Percentiles rank a stretch among this genome's conserved stretches.
Conservation (phyloP, 768 basidiomycete species). For the Tephrocybe sp. region DNA sequence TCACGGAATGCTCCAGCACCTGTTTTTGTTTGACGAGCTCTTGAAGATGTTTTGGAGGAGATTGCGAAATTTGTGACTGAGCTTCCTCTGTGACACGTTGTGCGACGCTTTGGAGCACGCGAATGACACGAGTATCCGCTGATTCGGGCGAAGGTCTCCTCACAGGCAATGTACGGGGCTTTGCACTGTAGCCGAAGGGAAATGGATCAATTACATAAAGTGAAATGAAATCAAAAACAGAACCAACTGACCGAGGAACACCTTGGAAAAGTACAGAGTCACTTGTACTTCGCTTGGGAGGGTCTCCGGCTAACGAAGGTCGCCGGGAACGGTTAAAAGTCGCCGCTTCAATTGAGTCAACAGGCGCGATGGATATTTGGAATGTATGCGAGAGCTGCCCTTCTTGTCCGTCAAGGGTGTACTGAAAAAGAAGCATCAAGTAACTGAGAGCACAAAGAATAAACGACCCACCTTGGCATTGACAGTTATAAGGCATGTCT, state of each 20-base stretch:
- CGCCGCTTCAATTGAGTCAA: conserved; percentile 41
- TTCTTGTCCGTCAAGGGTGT: conserved; percentile 72
- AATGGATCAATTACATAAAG: background rate
- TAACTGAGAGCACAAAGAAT: background rate
- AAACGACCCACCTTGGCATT: conserved; percentile 63
- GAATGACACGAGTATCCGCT: conserved; percentile 72
- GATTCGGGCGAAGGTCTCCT: conserved; percentile 23
- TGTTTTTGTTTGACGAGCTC: conserved; percentile 81
- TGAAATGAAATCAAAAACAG: background rate
- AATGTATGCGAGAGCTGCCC: conserved; percentile 67
- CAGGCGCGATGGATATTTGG: conserved; percentile 71
- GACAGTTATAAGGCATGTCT: conserved; percentile 72
- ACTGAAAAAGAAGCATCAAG: conserved; percentile 38
- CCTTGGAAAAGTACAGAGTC: conserved; percentile 46
- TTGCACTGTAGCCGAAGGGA: conserved; percentile 20
- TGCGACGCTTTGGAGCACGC: conserved; percentile 74
- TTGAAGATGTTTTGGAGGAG: conserved; percentile 53
- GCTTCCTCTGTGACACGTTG: conserved; percentile 76
- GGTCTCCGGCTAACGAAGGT: conserved; percentile 40
- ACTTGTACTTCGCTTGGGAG: conserved; percentile 46
- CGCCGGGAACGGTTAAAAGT: conserved; percentile 41
- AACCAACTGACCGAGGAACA: conserved; percentile 34
- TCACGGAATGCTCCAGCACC: conserved; percentile 66
- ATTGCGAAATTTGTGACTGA: conserved; percentile 61
- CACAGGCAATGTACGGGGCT: conserved; percentile 27